Evolutionary conservation across 345 rosid species (phyloP).

Genomic region (Euphorbia tirucalli): DNA sequence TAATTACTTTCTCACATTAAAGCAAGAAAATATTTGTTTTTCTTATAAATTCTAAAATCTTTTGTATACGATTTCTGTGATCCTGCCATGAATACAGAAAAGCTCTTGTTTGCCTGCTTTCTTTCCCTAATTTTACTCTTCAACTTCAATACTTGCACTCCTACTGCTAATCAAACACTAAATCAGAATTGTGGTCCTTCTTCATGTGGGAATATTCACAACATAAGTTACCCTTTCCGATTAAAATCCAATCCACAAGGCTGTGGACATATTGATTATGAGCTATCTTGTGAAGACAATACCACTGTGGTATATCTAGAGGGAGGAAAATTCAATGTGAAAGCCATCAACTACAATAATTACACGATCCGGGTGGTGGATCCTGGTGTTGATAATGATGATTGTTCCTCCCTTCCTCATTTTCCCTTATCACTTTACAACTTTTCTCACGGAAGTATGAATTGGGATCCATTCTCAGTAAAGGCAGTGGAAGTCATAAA

Average conservation of each 20-base stretch:
- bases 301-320: background rate
- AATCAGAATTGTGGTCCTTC: background rate
- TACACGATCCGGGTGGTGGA: background rate
- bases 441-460: accelerated
- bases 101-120: too few species aligned
- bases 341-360: background rate
- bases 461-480: too few species aligned
- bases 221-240: constrained; percentile 2
- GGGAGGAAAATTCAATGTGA: background rate
- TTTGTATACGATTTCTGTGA: too few species aligned
- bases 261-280: background rate
- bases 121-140: too few species aligned
- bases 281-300: background rate
- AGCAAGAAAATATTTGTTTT: too few species aligned
- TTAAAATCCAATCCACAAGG: background rate
- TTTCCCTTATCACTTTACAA: background rate
- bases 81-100: too few species aligned
- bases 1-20: too few species aligned
- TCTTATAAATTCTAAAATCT: too few species aligned
- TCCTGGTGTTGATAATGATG: background rate
- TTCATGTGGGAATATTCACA: background rate
- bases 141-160: background rate
- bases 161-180: background rate
- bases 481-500: too few species aligned
- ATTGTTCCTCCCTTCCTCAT: background rate